Evolutionary conservation across 768 basidiomycete genomes (phyloP).

Genomic region (Cyathus striatus): DNA sequence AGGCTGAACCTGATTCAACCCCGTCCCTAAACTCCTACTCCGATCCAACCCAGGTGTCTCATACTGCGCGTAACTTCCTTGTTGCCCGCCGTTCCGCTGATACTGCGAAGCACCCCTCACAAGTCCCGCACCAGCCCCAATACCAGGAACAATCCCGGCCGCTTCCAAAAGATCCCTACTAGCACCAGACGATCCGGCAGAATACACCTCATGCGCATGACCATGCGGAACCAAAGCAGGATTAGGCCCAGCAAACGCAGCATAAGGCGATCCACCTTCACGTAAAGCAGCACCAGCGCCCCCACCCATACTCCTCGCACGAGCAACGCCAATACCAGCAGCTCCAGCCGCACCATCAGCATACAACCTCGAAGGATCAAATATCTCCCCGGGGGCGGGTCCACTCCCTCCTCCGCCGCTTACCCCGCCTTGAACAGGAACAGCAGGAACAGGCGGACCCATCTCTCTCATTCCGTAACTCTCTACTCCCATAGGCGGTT

Average conservation of each 20-base stretch:
- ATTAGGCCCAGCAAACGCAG: slow-evolving; percentile 28
- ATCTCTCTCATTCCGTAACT: slow-evolving; percentile 12
- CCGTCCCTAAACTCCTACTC: neutral
- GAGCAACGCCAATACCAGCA: slow-evolving; percentile 38
- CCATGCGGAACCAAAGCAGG: neutral
- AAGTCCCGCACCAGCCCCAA: slow-evolving; percentile 4
- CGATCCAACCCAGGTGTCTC: neutral
- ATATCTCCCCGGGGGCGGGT: slow-evolving; percentile 24
- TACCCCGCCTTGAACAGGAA: slow-evolving; percentile 45
- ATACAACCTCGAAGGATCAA: slow-evolving; percentile 17
- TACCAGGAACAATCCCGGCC: slow-evolving; percentile 12
- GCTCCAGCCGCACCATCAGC: slow-evolving; percentile 24
- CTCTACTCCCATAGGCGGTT: slow-evolving; percentile 7
- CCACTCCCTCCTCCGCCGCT: slow-evolving; percentile 10
- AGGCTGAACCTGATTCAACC: neutral
- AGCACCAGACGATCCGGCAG: slow-evolving; percentile 3
- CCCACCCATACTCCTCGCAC: slow-evolving; percentile 30
- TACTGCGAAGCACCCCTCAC: slow-evolving; percentile 14
- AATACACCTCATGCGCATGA: slow-evolving; percentile 1
- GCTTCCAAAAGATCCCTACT: slow-evolving; percentile 13
- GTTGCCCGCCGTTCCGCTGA: slow-evolving; percentile 1
- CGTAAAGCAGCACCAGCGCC: slow-evolving; percentile 27
- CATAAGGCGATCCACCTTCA: slow-evolving; percentile 32
- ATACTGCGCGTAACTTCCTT: neutral
- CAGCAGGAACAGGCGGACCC: slow-evolving; percentile 56